Percentiles rank a stretch among this genome's conserved stretches.
phyloP scores from a whole-genome alignment of 2,329 filamentous ascomycete species.

The Colletotrichum sp. region DNA sequence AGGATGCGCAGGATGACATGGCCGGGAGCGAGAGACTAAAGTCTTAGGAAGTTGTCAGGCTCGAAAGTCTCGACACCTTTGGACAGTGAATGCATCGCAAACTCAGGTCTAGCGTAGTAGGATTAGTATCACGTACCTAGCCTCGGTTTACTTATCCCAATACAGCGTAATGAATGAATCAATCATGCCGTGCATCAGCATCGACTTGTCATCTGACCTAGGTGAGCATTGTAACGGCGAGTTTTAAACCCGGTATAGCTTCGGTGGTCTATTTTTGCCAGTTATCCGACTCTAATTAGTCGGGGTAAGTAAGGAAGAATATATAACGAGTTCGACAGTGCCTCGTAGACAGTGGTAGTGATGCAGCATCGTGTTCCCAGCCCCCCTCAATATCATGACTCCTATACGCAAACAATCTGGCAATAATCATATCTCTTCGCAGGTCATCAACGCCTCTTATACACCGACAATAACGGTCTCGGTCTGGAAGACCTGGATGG shows the following conservation, averaged over 20 bases:
- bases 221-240: not conserved
- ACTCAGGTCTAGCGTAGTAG: not conserved
- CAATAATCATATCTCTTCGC: not conserved
- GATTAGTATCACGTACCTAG: not conserved
- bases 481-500: slow-evolving; percentile 26
- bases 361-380: slow-evolving; percentile 1
- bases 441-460: not conserved
- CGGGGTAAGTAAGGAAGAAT: not conserved
- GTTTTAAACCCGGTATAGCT: not conserved
- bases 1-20: slow-evolving; percentile 84
- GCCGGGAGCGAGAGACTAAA: slow-evolving; percentile 73
- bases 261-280: slow-evolving; percentile 13
- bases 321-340: slow-evolving; percentile 16
- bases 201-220: not conserved
- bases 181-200: not conserved
- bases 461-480: slow-evolving; percentile 22
- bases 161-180: not conserved
- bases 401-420: slow-evolving; percentile 1
- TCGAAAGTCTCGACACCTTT: not conserved
- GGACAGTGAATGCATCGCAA: not conserved
- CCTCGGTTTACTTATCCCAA: not conserved
- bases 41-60: slow-evolving; percentile 49
- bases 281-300: not conserved
- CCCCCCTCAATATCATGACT: slow-evolving; percentile 4
- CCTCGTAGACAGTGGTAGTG: not conserved